These are phyloP conservation scores for Cudoniella acicularis DNA, from an alignment of 495 filamentous ascomycete genomes.

Conservation along the genomic window DNA sequence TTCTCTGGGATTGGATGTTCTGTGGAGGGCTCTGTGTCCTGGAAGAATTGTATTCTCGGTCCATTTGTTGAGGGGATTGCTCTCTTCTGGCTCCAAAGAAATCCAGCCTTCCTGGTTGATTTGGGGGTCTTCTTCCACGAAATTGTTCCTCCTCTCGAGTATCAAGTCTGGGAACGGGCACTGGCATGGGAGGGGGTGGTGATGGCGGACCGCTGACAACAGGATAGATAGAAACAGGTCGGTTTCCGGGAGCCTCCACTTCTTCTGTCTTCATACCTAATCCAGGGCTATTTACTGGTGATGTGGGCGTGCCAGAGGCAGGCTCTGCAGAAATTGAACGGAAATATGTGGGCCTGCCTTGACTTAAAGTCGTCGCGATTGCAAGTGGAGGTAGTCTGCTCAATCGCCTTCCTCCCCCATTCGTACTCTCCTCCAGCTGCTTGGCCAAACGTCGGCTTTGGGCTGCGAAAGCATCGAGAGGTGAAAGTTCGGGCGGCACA, in stretches of 20 bases:
- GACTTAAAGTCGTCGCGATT: conserved; percentile 70
- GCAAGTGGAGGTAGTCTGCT: conserved; percentile 81
- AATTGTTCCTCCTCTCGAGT: conserved; percentile 20
- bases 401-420: conserved; percentile 61
- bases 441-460: conserved; percentile 84
- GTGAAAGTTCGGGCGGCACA: conserved; percentile 85
- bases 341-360: conserved; percentile 68
- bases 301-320: conserved; percentile 40
- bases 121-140: conserved; percentile 19
- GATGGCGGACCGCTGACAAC: conserved; percentile 62
- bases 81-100: conserved; percentile 25
- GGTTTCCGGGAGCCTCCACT: conserved; percentile 56
- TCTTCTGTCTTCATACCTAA: conserved; percentile 52
- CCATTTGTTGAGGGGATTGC: conserved; percentile 22
- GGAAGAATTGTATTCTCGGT: conserved; percentile 2
- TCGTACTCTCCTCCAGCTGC: conserved; percentile 72
- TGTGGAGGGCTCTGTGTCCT: conserved; percentile 5
- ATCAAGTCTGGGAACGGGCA: no score
- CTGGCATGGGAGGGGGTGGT: conserved; percentile 4
- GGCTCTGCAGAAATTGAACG: conserved; percentile 47
- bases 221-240: conserved; percentile 71
- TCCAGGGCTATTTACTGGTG: conserved; percentile 32
- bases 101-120: not conserved
- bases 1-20: conserved; percentile 10
- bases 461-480: conserved; percentile 88